Base-by-base conservation (phyloP, 1,284 basidiomycete genomes). In the Phylloporus sp. region DNA sequence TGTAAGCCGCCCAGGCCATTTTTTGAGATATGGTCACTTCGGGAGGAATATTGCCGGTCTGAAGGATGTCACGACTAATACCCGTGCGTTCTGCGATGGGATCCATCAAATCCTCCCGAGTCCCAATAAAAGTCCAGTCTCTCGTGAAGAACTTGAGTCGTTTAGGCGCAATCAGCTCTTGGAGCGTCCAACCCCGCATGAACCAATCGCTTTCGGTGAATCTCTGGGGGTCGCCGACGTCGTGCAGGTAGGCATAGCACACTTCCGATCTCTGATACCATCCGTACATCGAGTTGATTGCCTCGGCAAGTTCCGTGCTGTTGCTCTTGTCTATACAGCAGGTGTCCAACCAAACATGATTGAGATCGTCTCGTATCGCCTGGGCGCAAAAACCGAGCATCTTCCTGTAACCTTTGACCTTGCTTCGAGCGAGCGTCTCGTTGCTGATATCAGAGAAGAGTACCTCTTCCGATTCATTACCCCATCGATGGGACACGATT, bases 281-380 rank as follows among this genome's bases (percentile, higher is more conserved):
- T 37, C 34, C 63, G 61, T 69, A 74, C 72, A 77, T 74, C 18
- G 71, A 57, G 42, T 76, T 73, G 60, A 74, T 72, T 10, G 74
- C 67, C 46, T 76, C 65, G 34, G 29, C 26, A 24, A 74, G 69
- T 47, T 74, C 74, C 2, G 67, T 58, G 57, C 40, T 69, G 52
- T 57, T 74, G 31, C 37, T 53, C 59, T 56, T 68, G 44, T 74
- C 53, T 46, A 76, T 76, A 47, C 75, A 74, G 31, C 74, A 76
- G 2, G 74, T 76, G 26, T 74, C 72, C 56, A 74, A 32, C 74
- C 72, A 74, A 26, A 76, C 61, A 31, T 72, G 72, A 22, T 31
- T 11, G 20, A 71, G 31, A 1, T 24, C 32, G 12, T 76, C 62
- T 17, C 29, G 24, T 11, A 4, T 2, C 24, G 72, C 74, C 60